Evolutionary conservation across 345 rosid genomes (phyloP).

Genomic region (Pseudoturritis turrita): DNA sequence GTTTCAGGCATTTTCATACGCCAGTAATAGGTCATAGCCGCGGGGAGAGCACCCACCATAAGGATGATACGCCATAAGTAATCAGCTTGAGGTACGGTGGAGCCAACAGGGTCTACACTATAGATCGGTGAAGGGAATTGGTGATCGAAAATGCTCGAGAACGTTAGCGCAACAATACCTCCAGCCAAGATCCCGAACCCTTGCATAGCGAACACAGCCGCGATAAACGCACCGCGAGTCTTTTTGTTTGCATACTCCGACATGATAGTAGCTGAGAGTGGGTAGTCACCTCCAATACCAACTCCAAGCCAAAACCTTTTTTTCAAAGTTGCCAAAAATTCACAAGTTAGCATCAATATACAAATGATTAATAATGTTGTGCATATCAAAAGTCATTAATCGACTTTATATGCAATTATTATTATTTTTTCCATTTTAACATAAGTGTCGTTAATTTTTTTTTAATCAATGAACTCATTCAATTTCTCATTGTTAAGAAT

Average conservation of each 20-base stretch:
- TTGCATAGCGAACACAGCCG: slow-evolving; percentile 60
- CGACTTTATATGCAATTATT: no score
- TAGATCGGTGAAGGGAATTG: slow-evolving; percentile 36
- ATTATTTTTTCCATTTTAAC: no score
- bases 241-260: slow-evolving; percentile 60
- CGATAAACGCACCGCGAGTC: slow-evolving; percentile 53
- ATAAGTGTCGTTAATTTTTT: no score
- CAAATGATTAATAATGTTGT: no score
- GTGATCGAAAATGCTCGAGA: slow-evolving; percentile 35
- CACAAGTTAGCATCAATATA: background rate
- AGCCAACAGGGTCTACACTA: slow-evolving; percentile 4
- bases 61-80: slow-evolving; percentile 50
- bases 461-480: no score
- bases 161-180: slow-evolving; percentile 41
- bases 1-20: slow-evolving; percentile 59
- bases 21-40: slow-evolving; percentile 50
- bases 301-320: slow-evolving; percentile 61
- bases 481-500: background rate
- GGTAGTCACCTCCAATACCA: slow-evolving; percentile 63
- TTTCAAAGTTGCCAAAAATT: background rate
- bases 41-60: slow-evolving; percentile 51
- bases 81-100: slow-evolving; percentile 44
- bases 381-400: background rate
- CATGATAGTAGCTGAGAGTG: slow-evolving; percentile 60
- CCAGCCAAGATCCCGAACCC: slow-evolving; percentile 55